Evolutionary conservation across 2,329 filamentous ascomycete species (phyloP).

Genomic region (Coniochaeta ligniaria): DNA sequence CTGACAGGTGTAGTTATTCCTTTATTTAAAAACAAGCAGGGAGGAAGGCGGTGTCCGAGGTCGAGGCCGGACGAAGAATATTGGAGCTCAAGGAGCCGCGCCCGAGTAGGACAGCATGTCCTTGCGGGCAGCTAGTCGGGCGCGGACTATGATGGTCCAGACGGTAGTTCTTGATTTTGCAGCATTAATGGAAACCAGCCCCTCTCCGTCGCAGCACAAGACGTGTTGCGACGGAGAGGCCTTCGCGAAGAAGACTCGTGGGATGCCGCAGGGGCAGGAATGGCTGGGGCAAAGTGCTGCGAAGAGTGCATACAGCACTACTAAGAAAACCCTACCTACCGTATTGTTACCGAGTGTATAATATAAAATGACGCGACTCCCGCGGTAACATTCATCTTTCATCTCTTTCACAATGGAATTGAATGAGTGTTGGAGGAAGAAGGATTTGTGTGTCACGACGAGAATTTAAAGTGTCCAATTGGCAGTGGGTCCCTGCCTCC

Average conservation of each 20-base stretch:
- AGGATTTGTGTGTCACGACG: not conserved
- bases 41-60: too few relatives aligned
- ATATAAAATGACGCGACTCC: too few relatives aligned
- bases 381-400: too few relatives aligned
- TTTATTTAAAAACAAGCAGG: too few relatives aligned
- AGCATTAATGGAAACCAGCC: constrained; percentile 14
- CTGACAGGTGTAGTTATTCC: too few relatives aligned
- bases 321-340: not conserved
- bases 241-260: constrained; percentile 17
- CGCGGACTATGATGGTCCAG: constrained; percentile 28
- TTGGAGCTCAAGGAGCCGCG: constrained; percentile 25
- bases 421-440: too few relatives aligned
- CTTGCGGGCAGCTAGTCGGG: constrained; percentile 7
- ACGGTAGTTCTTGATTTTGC: constrained; percentile 16
- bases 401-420: too few relatives aligned
- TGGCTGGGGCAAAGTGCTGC: constrained; percentile 15
- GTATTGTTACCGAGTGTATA: not conserved
- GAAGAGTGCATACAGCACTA: not conserved
- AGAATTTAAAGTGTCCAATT: not conserved
- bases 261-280: constrained; percentile 11
- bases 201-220: constrained; percentile 20
- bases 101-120: constrained; percentile 15
- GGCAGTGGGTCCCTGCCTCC: not conserved
- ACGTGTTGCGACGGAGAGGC: constrained; percentile 20
- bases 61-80: constrained; percentile 7